Percentiles rank a stretch among this genome's conserved stretches.
Conservation (phyloP, 169 alveolate species). For the Babesia microti region DNA sequence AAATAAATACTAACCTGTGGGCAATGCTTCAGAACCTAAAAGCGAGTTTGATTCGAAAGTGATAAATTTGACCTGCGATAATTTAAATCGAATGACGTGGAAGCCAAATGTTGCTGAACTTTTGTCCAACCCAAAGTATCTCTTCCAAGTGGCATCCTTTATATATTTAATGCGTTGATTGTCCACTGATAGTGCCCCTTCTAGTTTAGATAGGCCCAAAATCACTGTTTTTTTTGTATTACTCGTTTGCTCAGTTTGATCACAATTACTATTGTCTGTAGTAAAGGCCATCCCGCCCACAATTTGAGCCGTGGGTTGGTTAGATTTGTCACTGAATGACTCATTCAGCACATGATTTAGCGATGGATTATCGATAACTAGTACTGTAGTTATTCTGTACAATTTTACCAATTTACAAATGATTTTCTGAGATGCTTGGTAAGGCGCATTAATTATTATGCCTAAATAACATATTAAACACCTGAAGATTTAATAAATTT, state of each 20-base stretch:
- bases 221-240: constrained; percentile 17
- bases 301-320: constrained; percentile 1
- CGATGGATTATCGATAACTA: constrained; percentile 75
- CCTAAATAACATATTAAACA: constrained; percentile 37
- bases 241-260: neutral
- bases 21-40: constrained; percentile 52
- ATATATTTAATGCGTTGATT: constrained; percentile 31
- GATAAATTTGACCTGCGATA: constrained; percentile 15
- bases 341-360: constrained; percentile 38
- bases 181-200: constrained; percentile 60
- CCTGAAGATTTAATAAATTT: constrained; percentile 34
- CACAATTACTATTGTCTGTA: neutral
- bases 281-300: neutral
- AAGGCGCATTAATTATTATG: constrained; percentile 75
- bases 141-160: constrained; percentile 25
- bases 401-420: constrained; percentile 57
- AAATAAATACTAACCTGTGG: constrained; percentile 37
- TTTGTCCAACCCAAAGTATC: constrained; percentile 34
- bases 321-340: neutral
- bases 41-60: constrained; percentile 21
- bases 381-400: constrained; percentile 58
- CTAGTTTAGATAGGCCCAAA: constrained; percentile 45
- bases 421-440: constrained; percentile 57
- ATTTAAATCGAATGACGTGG: constrained; percentile 38
- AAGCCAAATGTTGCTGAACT: constrained; percentile 10